These are phyloP conservation scores for Geosmithia morbida DNA, from an alignment of 2,329 filamentous ascomycete species.

Conservation along the genomic window DNA sequence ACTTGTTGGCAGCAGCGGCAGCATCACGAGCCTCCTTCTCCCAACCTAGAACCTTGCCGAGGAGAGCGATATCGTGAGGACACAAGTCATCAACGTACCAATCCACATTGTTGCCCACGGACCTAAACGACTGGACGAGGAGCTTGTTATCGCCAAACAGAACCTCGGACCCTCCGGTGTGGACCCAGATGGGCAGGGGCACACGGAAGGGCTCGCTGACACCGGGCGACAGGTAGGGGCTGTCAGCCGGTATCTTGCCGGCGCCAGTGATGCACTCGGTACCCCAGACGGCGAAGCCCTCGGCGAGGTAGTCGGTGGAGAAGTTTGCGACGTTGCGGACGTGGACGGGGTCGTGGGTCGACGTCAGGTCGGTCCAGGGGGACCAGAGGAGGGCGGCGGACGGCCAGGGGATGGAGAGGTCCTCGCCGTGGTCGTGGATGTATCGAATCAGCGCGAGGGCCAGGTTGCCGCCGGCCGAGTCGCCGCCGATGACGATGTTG, in stretches of 20 bases:
- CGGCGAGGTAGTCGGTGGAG: not conserved
- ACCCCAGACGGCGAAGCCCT: not conserved
- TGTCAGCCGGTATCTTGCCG: not conserved
- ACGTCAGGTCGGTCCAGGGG: conserved; percentile 1
- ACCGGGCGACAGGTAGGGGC: not conserved
- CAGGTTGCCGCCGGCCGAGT: conserved; percentile 16
- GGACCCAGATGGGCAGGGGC: not conserved
- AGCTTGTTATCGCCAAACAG: not conserved
- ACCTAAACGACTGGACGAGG: not conserved
- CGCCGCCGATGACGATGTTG: conserved; percentile 12
- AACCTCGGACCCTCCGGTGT: not conserved
- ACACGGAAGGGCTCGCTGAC: not conserved
- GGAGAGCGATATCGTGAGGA: not conserved
- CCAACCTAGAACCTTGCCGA: not conserved
- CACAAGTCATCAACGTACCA: not conserved
- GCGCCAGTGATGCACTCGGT: not conserved
- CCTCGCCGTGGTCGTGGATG: conserved; percentile 5
- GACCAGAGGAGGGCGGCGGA: conserved; percentile 1
- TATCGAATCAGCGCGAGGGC: conserved; percentile 15
- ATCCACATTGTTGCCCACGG: not conserved
- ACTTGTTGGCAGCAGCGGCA: not conserved
- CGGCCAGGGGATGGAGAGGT: conserved; percentile 1
- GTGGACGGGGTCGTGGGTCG: not conserved
- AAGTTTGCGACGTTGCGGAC: not conserved
- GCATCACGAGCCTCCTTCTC: not conserved